Percentiles rank a stretch among this genome's conserved stretches.
Conservation (phyloP, 441 rosid genomes). For the Adansonia rubrostipa region DNA sequence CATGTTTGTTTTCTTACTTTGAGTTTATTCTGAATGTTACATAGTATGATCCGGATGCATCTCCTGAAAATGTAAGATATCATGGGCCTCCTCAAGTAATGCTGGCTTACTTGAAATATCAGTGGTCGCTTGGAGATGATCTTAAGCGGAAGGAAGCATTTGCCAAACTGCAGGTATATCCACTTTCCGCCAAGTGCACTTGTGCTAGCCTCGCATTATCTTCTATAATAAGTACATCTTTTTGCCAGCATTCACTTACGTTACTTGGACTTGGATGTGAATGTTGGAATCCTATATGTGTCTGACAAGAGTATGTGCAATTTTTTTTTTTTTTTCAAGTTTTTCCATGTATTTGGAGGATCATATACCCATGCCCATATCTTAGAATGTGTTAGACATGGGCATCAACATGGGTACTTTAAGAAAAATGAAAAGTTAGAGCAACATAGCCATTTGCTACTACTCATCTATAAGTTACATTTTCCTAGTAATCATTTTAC, state of each 20-base stretch:
- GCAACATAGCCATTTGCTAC: background rate
- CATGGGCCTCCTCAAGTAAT: slow-evolving; percentile 99
- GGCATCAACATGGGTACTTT: too few species aligned
- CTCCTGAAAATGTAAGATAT: slow-evolving; percentile 72
- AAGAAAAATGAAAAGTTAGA: too few species aligned
- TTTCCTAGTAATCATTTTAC: slow-evolving; percentile 28
- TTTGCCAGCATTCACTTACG: slow-evolving; percentile 15
- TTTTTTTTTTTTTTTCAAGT: too few species aligned
- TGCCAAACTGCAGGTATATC: slow-evolving; percentile 78
- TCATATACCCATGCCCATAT: too few species aligned
- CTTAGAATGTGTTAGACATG: too few species aligned
- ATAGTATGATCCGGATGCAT: slow-evolving; percentile 97
- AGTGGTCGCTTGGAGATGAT: slow-evolving; percentile 99
- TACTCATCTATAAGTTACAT: slow-evolving; percentile 15
- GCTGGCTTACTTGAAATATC: slow-evolving; percentile 93
- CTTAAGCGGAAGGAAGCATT: slow-evolving; percentile 94
- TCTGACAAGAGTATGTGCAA: too few species aligned
- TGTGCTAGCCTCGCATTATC: background rate
- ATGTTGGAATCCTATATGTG: too few species aligned
- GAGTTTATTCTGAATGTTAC: slow-evolving; percentile 29
- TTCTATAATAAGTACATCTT: slow-evolving; percentile 5
- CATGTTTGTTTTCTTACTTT: slow-evolving; percentile 19
- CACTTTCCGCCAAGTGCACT: slow-evolving; percentile 16
- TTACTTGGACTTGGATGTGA: too few species aligned
- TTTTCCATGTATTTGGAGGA: too few species aligned